Conservation (phyloP, 2,329 filamentous ascomycete genomes). For the Aspergillus pseudoterreus region DNA sequence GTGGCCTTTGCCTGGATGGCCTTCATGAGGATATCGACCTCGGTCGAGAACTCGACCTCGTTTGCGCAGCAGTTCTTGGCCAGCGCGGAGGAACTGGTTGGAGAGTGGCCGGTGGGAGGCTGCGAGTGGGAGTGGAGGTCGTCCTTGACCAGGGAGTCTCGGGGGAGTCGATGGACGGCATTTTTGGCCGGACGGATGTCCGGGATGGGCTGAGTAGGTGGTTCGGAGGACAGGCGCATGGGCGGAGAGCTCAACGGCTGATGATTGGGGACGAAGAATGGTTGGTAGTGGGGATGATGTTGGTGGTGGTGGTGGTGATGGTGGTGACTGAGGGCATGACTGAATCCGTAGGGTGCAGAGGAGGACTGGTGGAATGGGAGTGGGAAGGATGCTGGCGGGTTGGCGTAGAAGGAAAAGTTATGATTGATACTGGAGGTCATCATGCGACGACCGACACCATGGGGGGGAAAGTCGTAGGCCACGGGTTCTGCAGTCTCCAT, state of each 20-base stretch:
- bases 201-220: constrained; percentile 32
- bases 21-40: constrained; percentile 85
- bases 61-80: constrained; percentile 45
- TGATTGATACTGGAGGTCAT: constrained; percentile 32
- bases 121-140: constrained; percentile 6
- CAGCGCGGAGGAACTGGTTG: constrained; percentile 8
- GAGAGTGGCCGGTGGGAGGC: constrained; percentile 5
- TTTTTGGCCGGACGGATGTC: constrained; percentile 38
- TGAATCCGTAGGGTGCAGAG: constrained; percentile 27
- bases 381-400: constrained; percentile 34
- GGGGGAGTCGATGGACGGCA: constrained; percentile 27
- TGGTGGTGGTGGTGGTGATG: constrained; percentile 21
- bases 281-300: constrained; percentile 31
- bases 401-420: constrained; percentile 36
- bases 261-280: constrained; percentile 31
- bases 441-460: constrained; percentile 37
- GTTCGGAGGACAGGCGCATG: constrained; percentile 27
- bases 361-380: constrained; percentile 33
- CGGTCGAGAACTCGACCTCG: constrained; percentile 68
- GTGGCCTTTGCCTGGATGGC: constrained; percentile 68
- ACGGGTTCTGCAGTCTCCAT: constrained; percentile 42
- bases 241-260: constrained; percentile 23
- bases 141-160: constrained; percentile 14
- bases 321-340: constrained; percentile 29
- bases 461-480: constrained; percentile 37